Conservation (phyloP, 179 eudicot genomes). For the Nepenthes alata region DNA sequence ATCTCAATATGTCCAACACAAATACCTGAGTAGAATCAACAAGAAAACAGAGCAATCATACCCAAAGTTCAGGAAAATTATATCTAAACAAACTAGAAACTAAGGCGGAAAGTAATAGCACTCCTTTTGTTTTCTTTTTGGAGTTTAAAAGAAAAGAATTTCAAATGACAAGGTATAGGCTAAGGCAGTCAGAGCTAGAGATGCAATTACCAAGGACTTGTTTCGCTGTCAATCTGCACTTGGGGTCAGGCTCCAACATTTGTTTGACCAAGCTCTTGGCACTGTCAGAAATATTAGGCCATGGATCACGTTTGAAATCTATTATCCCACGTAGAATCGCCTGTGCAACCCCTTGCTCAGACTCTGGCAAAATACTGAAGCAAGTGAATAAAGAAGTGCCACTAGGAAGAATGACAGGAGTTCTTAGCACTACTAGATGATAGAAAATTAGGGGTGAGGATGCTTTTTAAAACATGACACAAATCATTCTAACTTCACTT, state of each 20-base stretch:
- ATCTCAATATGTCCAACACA: no score
- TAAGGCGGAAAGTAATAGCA: no score
- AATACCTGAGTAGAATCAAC: no score
- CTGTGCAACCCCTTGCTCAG: constrained; percentile 96
- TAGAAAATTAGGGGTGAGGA: neutral
- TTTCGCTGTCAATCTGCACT: constrained; percentile 72
- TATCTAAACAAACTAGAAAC: no score
- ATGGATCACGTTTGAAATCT: constrained; percentile 86
- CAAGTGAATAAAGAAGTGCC: neutral
- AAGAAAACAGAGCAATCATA: no score
- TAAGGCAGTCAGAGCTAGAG: neutral
- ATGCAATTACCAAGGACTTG: constrained; percentile 71
- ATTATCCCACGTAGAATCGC: constrained; percentile 78
- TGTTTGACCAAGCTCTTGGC: constrained; percentile 81
- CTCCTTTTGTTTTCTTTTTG: no score
- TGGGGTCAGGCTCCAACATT: constrained; percentile 90
- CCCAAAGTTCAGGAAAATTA: no score
- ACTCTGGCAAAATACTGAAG: constrained; percentile 36
- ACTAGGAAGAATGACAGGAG: neutral
- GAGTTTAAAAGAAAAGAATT: no score
- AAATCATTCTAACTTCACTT: neutral
- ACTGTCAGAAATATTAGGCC: constrained; percentile 85
- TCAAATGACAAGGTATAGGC: no score
- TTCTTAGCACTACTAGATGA: neutral
- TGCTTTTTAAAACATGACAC: constrained; percentile 2